Percentiles rank a stretch among this genome's conserved stretches.
Conservation (phyloP, 2,329 filamentous ascomycete genomes). For the Clarireedia sp. region DNA sequence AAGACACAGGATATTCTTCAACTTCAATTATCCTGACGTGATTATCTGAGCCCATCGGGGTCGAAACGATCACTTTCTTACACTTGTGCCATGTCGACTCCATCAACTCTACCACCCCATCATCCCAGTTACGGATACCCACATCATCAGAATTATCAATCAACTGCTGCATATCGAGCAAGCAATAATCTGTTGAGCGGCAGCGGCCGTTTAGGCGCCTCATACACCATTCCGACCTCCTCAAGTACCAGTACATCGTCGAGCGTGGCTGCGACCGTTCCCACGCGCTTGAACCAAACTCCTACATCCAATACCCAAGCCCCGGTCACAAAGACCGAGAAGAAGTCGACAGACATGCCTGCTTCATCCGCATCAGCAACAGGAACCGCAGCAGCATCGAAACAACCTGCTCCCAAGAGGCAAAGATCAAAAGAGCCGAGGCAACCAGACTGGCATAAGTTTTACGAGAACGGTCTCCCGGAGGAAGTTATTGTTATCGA, state of each 20-base stretch:
- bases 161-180: slow-evolving; percentile 43
- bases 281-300: slow-evolving; percentile 19
- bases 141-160: slow-evolving; percentile 46
- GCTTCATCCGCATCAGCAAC: slow-evolving; percentile 20
- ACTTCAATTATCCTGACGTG: slow-evolving; percentile 2
- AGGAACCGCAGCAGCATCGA: slow-evolving; percentile 9
- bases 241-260: slow-evolving; percentile 27
- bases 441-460: slow-evolving; percentile 69
- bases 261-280: slow-evolving; percentile 20
- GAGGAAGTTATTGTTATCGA: slow-evolving; percentile 79
- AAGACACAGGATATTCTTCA: not conserved
- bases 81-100: slow-evolving; percentile 61
- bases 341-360: slow-evolving; percentile 31
- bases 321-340: slow-evolving; percentile 17
- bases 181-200: slow-evolving; percentile 32
- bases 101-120: slow-evolving; percentile 64
- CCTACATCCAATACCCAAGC: slow-evolving; percentile 10
- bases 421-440: slow-evolving; percentile 35
- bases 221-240: slow-evolving; percentile 26
- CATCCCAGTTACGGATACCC: slow-evolving; percentile 57
- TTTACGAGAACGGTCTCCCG: slow-evolving; percentile 76
- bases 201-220: slow-evolving; percentile 25
- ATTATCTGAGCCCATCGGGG: slow-evolving; percentile 13
- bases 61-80: slow-evolving; percentile 14
- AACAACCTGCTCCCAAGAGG: slow-evolving; percentile 31